Base-by-base conservation (phyloP, 257 asterid genomes). In the Przewalskia tangutica region DNA sequence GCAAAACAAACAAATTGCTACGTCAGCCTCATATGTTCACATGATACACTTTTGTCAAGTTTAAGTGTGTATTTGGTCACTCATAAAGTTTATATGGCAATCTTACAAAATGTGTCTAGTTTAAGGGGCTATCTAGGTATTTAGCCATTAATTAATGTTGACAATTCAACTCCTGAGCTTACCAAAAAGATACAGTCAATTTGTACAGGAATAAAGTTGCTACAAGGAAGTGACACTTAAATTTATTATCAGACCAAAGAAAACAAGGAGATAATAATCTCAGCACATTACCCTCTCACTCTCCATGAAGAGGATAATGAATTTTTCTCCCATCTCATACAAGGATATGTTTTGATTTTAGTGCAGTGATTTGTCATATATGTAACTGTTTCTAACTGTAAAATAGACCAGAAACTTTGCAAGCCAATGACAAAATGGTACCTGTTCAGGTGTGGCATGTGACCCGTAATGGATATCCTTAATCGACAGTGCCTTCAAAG, bases 361-460 rank as follows among this genome's bases (percentile, higher is more conserved):
- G 62, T 13, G 60, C 14, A 75, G 11, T 32, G 14, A 73, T 73
- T 16, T 71, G 32, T 20, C 59, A 71, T 6, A 75, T 7, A 75
- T 50, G 59, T 50, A 32, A 50, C 60, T 75, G 62, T 51, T 75
- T 75, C 46, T 23, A 50, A 75, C 42, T 50, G 79, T 50, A 50
- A 13, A 23, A 50, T 50, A 71, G 11, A 50, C 13, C 36, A 75
- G 79, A 75, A 50, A 50, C 12, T 20, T 75, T 14, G 44, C 79
- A 75, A 75, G 79, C 56, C 79, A 75, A 53, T 50, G 46, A 50
- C 80, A 71, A 50, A 48, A 66, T 27, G 38, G 14, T 86, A 93
- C 98, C 95, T 94, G 96, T 81, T 93, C 98, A 80, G 95, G 64
- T 27, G 98, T 91, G 10, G 97, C 97, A 86, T 87, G 58, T 85